Base-by-base conservation (phyloP, 75 land plant genomes). In the Sequoiadendron giganteum region DNA sequence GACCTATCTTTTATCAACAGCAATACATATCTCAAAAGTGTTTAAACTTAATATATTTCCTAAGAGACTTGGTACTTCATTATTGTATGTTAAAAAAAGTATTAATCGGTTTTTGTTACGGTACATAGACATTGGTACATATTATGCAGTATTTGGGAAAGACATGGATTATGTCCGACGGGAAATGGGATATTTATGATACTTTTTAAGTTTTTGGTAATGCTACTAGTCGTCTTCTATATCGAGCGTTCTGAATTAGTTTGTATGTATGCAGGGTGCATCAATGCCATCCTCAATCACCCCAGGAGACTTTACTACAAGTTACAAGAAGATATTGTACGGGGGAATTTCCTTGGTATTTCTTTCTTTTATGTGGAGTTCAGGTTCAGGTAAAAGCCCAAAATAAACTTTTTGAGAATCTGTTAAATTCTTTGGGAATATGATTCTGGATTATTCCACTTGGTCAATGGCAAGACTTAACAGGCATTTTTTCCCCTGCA, bases 301-400 rank as follows among this genome's bases (percentile, higher is more conserved):
- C 49, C 42, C 86, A 18, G n/a, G 36, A 36, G 86, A 85, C 28
- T 85, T 54, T 38, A 85, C 65, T 85, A 85, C 68, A 85, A 88
- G 93, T 86, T 92, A 92, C 88, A 87, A 83, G 81, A 92, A 91
- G 88, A 72, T 92, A 65, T 79, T 92, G 39, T 92, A 87, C 88
- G 93, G 93, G 87, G 93, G 93, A 38, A 87, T 92, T 56, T 92
- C 93, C 28, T 58, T 92, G 88, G 93, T 92, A 49, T 68, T 92
- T 73, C 92, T 90, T 56, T 92, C 93, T 14, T 92, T 92, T 72
- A 45, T 89, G 47, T 92, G 89, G 85, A 92, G 93, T 87, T 92
- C 93, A 34, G 86, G 92, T 79, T 89, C 93, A 91, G 93, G 93
- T 92, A 90, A 85, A 40, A 36, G 32, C 36, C 34, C 18, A 40